These are phyloP conservation scores for Trichoderma aggressivum DNA, from an alignment of 2,329 filamentous ascomycete species.

Conservation along the genomic window DNA sequence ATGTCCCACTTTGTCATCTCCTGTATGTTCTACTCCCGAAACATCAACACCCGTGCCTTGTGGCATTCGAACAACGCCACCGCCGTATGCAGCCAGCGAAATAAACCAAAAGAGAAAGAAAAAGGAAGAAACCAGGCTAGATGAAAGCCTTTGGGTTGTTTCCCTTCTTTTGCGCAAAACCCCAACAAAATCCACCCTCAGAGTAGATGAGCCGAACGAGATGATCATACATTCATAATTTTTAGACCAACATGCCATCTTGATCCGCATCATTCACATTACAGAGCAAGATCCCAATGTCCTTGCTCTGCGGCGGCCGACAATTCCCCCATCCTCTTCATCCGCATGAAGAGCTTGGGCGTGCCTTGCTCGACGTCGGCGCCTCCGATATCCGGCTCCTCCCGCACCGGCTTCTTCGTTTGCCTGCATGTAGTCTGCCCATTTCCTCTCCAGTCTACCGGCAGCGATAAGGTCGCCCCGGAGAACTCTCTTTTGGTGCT, in stretches of 20 bases:
- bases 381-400: conserved; percentile 63
- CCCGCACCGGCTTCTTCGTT: conserved; percentile 75
- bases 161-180: not conserved
- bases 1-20: not conserved
- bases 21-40: conserved; percentile 7
- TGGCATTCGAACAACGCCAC: not conserved
- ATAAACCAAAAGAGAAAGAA: not conserved
- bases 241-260: not conserved
- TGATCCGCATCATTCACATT: conserved; percentile 53
- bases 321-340: conserved; percentile 67
- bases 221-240: not conserved
- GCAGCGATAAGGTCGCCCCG: conserved; percentile 73
- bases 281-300: conserved; percentile 60
- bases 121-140: not conserved
- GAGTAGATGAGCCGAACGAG: not conserved
- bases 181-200: not conserved
- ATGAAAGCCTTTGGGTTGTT: not conserved
- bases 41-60: conserved; percentile 2
- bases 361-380: conserved; percentile 75
- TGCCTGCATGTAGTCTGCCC: conserved; percentile 92
- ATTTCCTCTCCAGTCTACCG: conserved; percentile 78
- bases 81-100: not conserved
- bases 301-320: conserved; percentile 58
- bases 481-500: conserved; percentile 84
- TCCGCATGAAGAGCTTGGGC: conserved; percentile 76